phyloP scores from a whole-genome alignment of 73 alveolate species.

The Tetrahymena elliotti region DNA sequence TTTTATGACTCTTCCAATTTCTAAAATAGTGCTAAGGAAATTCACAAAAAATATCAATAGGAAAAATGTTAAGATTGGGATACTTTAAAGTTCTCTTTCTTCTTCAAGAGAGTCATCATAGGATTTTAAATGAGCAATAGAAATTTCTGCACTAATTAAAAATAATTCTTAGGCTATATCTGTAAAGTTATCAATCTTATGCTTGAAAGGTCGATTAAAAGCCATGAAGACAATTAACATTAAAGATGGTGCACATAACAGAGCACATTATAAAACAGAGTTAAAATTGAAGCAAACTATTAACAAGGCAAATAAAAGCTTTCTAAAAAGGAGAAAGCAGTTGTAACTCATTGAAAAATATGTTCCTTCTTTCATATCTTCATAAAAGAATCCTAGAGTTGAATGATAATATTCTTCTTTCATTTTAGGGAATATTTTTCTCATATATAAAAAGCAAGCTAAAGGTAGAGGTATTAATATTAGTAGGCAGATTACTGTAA shows the following conservation, averaged over 20 bases:
- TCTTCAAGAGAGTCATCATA: background rate
- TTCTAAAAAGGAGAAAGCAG: background rate
- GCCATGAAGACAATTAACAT: background rate
- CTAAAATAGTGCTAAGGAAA: background rate
- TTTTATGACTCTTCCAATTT: background rate
- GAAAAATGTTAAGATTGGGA: background rate
- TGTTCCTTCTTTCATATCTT: background rate
- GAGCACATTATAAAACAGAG: background rate
- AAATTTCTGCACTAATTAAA: background rate
- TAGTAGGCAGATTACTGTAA: background rate
- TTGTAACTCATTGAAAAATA: background rate
- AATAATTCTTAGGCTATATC: background rate
- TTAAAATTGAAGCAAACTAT: background rate
- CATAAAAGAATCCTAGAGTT: background rate
- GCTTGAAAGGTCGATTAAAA: background rate
- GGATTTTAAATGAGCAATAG: background rate
- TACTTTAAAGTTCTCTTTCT: background rate
- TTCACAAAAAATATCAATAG: background rate
- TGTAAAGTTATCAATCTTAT: background rate
- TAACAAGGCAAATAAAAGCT: background rate
- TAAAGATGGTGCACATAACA: background rate
- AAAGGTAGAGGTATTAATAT: background rate
- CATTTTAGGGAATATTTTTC: background rate
- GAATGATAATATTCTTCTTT: background rate
- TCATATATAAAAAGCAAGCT: background rate